Base-by-base conservation (phyloP, 441 rosid species). In the Adansonia madagascariensis region DNA sequence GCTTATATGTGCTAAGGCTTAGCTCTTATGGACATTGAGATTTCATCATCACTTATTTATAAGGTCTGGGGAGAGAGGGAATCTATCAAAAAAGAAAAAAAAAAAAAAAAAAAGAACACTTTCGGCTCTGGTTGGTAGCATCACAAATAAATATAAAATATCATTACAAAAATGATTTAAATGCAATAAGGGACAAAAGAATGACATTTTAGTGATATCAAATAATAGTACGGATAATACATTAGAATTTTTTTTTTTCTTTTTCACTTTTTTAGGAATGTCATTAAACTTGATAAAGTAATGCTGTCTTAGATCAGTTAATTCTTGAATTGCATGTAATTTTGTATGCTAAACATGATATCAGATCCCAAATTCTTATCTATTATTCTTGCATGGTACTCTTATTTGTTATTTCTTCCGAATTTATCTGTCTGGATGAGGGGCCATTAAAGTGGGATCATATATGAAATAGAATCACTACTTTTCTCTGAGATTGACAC, bases 21-120 rank as follows among this genome's bases (percentile, higher is more conserved):
- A 31, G 88, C 71, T 84, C 73, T 83, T 86, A 61, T 82, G 86
- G 73, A 85, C 79, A 76, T 59, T 75, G 86, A 80, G 89, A 82
- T 85, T 81, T 79, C 86, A 73, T 72, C 77, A 24, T 65, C 82
- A 75, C 84, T 77, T 91, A 91, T 62, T 62, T 62, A 62, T 62
- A 62, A 31, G 67, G 46, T 9, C 10, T 4, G n/a, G 67, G 18
- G n/a, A 31, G 67, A 62, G 67, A 31, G 4, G n/a, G 20, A 68
- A 68, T 68, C 72, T 68, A 53, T 44, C 18, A 66, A 18, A 44
- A 17, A 3, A 44, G 10, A 53, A 27, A 22, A 22, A 10, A 39
- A 9, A n/a, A 12, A 56, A 56, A 50, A 50, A 49, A 50, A 50
- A 49, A 2, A 49, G 53, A 11, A 49, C 11, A 57, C 17, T 41